phyloP scores from a whole-genome alignment of 768 basidiomycete genomes.

The Obba rivulosa region DNA sequence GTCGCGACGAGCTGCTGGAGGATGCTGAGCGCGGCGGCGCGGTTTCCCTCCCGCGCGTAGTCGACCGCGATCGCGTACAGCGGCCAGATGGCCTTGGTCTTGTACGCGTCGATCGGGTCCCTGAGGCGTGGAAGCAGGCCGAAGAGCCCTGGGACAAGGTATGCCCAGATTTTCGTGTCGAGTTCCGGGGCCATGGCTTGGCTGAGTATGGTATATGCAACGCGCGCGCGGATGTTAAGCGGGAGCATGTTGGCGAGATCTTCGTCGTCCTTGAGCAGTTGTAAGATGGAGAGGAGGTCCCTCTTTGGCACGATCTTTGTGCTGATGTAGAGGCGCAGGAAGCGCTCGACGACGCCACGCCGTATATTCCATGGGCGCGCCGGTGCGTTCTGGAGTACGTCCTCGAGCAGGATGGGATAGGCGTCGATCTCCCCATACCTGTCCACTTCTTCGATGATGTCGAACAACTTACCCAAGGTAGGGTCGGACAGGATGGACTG shows the following conservation, averaged over 20 bases:
- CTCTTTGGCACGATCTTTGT: neutral
- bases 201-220: neutral
- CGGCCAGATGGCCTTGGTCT: slow-evolving; percentile 20
- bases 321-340: neutral
- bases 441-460: neutral
- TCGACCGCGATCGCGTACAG: slow-evolving; percentile 41
- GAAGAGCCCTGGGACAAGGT: slow-evolving; percentile 1
- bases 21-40: slow-evolving; percentile 37
- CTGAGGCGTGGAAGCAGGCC: neutral
- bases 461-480: neutral
- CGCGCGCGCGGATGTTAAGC: neutral
- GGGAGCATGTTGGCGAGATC: neutral
- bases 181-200: neutral
- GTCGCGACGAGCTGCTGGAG: slow-evolving; percentile 44
- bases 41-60: slow-evolving; percentile 31
- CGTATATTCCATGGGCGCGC: neutral
- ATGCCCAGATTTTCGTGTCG: slow-evolving; percentile 1
- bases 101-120: neutral
- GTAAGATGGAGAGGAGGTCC: neutral
- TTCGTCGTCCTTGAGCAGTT: neutral
- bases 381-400: slow-evolving; percentile 3
- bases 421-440: neutral
- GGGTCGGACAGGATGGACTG: too few relatives aligned
- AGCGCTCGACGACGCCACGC: neutral
- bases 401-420: slow-evolving; percentile 5